Conservation (phyloP, 2,329 filamentous ascomycete species). For the Cadophora luteo-olivacea region DNA sequence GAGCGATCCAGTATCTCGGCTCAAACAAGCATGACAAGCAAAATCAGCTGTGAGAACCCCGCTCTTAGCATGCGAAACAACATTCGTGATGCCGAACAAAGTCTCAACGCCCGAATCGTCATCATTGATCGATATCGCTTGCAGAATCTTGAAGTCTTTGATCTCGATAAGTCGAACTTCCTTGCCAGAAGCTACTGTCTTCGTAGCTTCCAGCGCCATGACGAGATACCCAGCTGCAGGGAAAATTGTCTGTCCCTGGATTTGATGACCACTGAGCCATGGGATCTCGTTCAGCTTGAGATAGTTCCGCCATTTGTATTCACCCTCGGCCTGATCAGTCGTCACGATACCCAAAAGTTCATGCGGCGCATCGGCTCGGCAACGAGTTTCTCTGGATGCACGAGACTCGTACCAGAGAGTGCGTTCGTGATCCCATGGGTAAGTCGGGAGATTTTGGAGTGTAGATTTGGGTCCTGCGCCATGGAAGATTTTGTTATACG, state of each 20-base stretch:
- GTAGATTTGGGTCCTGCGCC: not conserved
- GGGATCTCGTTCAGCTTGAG: constrained; percentile 43
- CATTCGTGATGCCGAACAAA: constrained; percentile 8
- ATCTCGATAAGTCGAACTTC: constrained; percentile 45
- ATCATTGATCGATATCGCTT: constrained; percentile 26
- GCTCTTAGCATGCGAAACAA: not conserved
- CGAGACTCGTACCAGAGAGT: constrained; percentile 31
- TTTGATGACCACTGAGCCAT: constrained; percentile 53
- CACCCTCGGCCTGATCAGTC: constrained; percentile 8
- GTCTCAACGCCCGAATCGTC: constrained; percentile 20
- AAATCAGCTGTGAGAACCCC: constrained; percentile 4
- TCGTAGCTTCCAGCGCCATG: constrained; percentile 54
- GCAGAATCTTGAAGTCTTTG: constrained; percentile 29
- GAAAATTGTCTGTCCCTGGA: constrained; percentile 47
- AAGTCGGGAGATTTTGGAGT: constrained; percentile 26
- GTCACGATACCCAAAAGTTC: constrained; percentile 27
- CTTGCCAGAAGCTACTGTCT: not conserved
- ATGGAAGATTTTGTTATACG: constrained; percentile 14
- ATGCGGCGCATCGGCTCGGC: constrained; percentile 18
- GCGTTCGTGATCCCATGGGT: constrained; percentile 31
- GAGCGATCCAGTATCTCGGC: constrained; percentile 20
- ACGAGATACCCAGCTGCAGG: constrained; percentile 55
- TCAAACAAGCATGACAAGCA: constrained; percentile 23
- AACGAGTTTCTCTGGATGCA: not conserved
- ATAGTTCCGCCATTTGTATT: constrained; percentile 29